Conservation (phyloP, 768 basidiomycete genomes). For the Pleurotus djamor region DNA sequence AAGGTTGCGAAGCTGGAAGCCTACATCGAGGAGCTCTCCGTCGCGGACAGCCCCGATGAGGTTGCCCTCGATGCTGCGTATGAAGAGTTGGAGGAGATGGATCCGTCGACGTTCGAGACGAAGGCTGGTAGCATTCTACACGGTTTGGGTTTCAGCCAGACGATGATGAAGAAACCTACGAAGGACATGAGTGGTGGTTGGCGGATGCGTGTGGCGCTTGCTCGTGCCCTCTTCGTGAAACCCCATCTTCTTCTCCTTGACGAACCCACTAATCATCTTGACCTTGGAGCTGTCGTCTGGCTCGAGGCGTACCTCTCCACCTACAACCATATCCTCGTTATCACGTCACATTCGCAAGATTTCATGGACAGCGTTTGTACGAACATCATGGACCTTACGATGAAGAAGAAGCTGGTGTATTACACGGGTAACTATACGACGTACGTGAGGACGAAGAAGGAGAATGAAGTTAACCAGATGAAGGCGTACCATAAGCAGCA, state of each 20-base stretch:
- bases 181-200: constrained; percentile 99
- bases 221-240: constrained; percentile 93
- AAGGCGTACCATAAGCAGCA: constrained; percentile 99
- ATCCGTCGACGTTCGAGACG: constrained; percentile 92
- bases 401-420: constrained; percentile 90
- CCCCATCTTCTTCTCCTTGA: constrained; percentile 95
- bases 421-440: constrained; percentile 96
- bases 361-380: constrained; percentile 99
- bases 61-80: constrained; percentile 84
- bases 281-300: constrained; percentile 98
- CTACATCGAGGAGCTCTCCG: constrained; percentile 88
- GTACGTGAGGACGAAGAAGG: constrained; percentile 93
- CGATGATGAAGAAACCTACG: constrained; percentile 96
- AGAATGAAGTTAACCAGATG: constrained; percentile 99
- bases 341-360: constrained; percentile 98
- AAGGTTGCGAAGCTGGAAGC: constrained; percentile 94
- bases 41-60: constrained; percentile 90
- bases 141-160: constrained; percentile 87
- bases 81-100: constrained; percentile 96
- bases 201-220: constrained; percentile 98
- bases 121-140: constrained; percentile 97
- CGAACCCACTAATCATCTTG: constrained; percentile 91
- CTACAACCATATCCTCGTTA: constrained; percentile 98
- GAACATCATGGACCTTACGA: constrained; percentile 95
- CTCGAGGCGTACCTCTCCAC: constrained; percentile 96